Conservation (phyloP, 768 basidiomycete genomes). For the Psilocybe subaeruginosa region DNA sequence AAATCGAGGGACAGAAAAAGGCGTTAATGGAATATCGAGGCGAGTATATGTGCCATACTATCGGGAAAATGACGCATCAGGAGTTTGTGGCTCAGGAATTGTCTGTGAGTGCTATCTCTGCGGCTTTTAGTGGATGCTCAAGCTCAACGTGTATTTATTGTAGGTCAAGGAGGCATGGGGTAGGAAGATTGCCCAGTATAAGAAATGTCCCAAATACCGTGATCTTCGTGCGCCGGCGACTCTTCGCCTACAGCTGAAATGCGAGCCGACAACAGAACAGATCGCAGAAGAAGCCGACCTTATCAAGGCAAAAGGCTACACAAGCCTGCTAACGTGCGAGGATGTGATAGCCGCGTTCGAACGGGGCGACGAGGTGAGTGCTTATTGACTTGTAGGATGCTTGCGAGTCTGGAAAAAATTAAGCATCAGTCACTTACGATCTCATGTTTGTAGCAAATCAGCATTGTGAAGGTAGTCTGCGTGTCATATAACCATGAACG, state of each 20-base stretch:
- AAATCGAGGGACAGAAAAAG: slow-evolving; percentile 1
- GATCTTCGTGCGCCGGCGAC: slow-evolving; percentile 11
- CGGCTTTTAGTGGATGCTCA: background rate
- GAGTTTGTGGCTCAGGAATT: slow-evolving; percentile 13
- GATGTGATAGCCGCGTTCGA: slow-evolving; percentile 17
- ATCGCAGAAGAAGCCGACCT: slow-evolving; percentile 2
- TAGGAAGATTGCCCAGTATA: slow-evolving; percentile 4
- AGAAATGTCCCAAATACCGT: slow-evolving; percentile 8
- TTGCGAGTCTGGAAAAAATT: background rate
- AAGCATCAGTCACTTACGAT: too few species aligned
- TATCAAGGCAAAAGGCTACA: slow-evolving; percentile 6
- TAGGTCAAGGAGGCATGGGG: slow-evolving; percentile 15
- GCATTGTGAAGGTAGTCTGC: slow-evolving; percentile 9
- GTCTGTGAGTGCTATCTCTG: background rate
- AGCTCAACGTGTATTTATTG: background rate
- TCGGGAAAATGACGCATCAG: slow-evolving; percentile 10
- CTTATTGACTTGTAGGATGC: background rate
- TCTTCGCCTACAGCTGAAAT: background rate
- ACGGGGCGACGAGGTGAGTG: slow-evolving; percentile 16
- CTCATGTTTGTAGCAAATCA: slow-evolving; percentile 1
- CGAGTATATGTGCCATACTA: slow-evolving; percentile 13
- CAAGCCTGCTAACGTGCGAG: background rate
- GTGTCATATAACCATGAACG: slow-evolving; percentile 4
- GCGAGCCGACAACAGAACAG: slow-evolving; percentile 7
- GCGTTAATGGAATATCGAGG: slow-evolving; percentile 16